Percentiles rank a stretch among this genome's conserved stretches.
phyloP scores from a whole-genome alignment of 805 yeast genomes.

The Lipomyces lipofer region DNA sequence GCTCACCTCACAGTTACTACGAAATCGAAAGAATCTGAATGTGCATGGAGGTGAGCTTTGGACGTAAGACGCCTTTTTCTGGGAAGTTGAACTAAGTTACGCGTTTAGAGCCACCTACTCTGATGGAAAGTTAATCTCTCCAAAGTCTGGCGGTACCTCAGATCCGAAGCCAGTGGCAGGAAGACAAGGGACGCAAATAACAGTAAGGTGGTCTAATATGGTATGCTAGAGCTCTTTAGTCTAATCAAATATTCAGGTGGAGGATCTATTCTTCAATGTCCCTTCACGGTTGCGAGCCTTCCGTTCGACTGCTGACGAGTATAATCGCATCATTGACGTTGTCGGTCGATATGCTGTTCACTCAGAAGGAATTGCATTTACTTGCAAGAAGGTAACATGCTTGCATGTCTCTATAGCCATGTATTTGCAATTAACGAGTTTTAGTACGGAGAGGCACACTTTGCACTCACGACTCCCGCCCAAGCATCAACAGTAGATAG shows the following conservation, averaged over 20 bases:
- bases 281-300: constrained; percentile 75
- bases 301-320: constrained; percentile 70
- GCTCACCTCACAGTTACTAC: constrained; percentile 79
- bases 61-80: too few relatives aligned
- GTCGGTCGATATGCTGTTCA: constrained; percentile 83
- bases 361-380: constrained; percentile 64
- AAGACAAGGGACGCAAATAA: constrained; percentile 76
- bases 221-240: neutral
- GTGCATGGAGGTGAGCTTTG: constrained; percentile 65
- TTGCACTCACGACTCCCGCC: constrained; percentile 60
- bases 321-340: constrained; percentile 73
- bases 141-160: constrained; percentile 42
- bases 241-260: constrained; percentile 48
- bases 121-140: constrained; percentile 60
- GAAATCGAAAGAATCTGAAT: constrained; percentile 56
- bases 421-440: neutral
- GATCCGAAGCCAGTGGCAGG: constrained; percentile 82
- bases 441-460: constrained; percentile 66
- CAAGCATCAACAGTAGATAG: constrained; percentile 58
- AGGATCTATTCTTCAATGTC: constrained; percentile 85
- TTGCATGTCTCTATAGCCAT: neutral
- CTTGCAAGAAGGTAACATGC: constrained; percentile 69
- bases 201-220: constrained; percentile 29
- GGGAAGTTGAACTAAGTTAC: too few relatives aligned
- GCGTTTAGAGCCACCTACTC: constrained; percentile 54